Conservation (phyloP, 2,329 filamentous ascomycete species). For the Sarocladiaceae sp. region DNA sequence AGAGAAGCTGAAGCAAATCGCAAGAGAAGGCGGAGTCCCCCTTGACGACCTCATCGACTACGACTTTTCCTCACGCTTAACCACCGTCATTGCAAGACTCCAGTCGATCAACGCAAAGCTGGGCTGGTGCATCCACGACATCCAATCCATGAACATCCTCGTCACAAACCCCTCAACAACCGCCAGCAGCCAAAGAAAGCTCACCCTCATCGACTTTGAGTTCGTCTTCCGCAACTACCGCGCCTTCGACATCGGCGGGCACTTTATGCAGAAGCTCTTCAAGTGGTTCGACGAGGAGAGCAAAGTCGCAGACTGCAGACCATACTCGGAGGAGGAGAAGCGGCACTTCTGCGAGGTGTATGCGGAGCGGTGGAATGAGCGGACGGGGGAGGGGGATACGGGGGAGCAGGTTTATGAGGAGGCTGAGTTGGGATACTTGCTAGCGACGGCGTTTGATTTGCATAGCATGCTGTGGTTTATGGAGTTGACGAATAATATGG, state of each 20-base stretch:
- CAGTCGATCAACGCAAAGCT: conserved; percentile 10
- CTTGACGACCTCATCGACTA: conserved; percentile 13
- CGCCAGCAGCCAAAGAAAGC: conserved; percentile 5
- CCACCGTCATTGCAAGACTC: conserved; percentile 6
- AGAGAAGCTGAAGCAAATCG: conserved; percentile 12
- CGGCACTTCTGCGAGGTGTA: conserved; percentile 15
- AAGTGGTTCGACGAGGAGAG: conserved; percentile 14
- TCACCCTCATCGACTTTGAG: conserved; percentile 15
- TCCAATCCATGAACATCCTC: conserved; percentile 16
- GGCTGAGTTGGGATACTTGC: conserved; percentile 13
- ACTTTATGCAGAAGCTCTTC: conserved; percentile 17
- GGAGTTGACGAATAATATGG: conserved; percentile 8
- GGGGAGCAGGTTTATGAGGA: conserved; percentile 13
- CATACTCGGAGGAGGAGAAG: conserved; percentile 13
- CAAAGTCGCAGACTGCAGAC: conserved; percentile 13
- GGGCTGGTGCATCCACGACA: conserved; percentile 16
- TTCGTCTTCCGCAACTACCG: conserved; percentile 15
- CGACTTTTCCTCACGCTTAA: conserved; percentile 10
- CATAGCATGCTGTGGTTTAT: conserved; percentile 17
- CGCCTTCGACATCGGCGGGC: conserved; percentile 16
- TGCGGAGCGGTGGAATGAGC: conserved; percentile 12
- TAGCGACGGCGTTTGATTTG: conserved; percentile 16
- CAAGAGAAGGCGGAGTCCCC: conserved; percentile 11
- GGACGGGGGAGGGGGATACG: conserved; percentile 13
- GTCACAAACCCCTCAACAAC: conserved; percentile 4